Conservation (phyloP, 2,329 filamentous ascomycete genomes). For the Penicillium digitatum region DNA sequence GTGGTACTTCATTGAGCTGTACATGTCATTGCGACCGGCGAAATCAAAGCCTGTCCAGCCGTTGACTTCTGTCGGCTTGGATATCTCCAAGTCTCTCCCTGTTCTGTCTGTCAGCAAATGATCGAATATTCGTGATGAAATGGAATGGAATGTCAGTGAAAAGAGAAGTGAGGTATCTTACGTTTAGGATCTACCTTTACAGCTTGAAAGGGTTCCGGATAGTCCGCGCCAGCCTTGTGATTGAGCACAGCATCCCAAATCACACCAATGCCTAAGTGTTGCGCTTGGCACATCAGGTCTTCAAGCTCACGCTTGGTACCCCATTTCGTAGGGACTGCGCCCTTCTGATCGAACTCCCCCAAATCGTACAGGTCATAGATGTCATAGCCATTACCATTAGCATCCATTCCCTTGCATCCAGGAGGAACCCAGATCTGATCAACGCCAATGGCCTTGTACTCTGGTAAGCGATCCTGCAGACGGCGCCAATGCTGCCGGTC, state of each 20-base stretch:
- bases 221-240: slow-evolving; percentile 67
- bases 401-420: slow-evolving; percentile 63
- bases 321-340: slow-evolving; percentile 62
- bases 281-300: slow-evolving; percentile 50
- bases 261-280: slow-evolving; percentile 53
- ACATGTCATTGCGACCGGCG: slow-evolving; percentile 55
- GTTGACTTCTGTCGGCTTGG: slow-evolving; percentile 58
- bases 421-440: slow-evolving; percentile 66
- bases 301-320: slow-evolving; percentile 60
- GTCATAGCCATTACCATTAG: slow-evolving; percentile 63
- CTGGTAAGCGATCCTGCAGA: slow-evolving; percentile 51
- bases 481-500: slow-evolving; percentile 61
- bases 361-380: slow-evolving; percentile 67
- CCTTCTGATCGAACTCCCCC: slow-evolving; percentile 71
- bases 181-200: slow-evolving; percentile 59
- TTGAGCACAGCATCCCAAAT: slow-evolving; percentile 71
- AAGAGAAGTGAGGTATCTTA: slow-evolving; percentile 13
- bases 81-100: slow-evolving; percentile 51
- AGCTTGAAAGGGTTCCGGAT: slow-evolving; percentile 58
- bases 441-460: slow-evolving; percentile 58
- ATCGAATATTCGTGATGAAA: no score
- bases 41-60: slow-evolving; percentile 68
- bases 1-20: slow-evolving; percentile 61
- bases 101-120: background rate
- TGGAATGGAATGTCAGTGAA: background rate